Base-by-base conservation (phyloP, 352 stramenopile genomes). In the Phytophthora cryptogea region DNA sequence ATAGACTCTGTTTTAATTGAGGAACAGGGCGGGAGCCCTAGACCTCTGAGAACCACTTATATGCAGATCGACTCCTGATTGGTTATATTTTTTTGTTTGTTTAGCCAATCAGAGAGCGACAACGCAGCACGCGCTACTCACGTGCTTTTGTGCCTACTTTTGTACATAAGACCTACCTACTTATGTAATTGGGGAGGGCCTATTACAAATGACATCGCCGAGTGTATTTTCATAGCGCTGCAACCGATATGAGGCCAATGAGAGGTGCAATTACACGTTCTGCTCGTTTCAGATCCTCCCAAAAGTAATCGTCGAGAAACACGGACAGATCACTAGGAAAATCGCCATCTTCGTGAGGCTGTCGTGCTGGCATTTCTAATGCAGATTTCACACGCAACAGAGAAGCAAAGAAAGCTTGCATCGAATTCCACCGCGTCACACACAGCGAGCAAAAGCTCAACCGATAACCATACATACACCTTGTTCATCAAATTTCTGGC, bases 351-450 rank as follows among this genome's bases (percentile, higher is more conserved):
- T 30, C 10, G 13, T 36, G 9, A 8, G n/a, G 39, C 17, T 44
- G 26, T 3, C 11, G 9, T 5, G 8, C 35, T 7, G 54, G 11
- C 16, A 49, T 32, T 10, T 39, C 16, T 16, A 63, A 13, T 0
- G 54, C 33, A 20, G 45, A 49, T n/a, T 36, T 20, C n/a, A 54
- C 42, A 3, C 45, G 44, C 8, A 63, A 31, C 5, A 55, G 17
- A 3, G 54, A 55, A 7, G 45, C 44, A 44, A 63, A 63, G n/a
- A 16, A 50, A 1, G 16, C 54, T 36, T 54, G 54, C 27, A 55
- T 62, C 2, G 54, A 55, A n/a, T 63, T 63, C 45, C 44, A 63
- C 6, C 28, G 26, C 3, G 44, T 40, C 20, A 31, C 54, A 44
- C 45, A 50, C 3, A 49, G 44, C 5, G 16, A 46, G n/a, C 17